Evolutionary conservation across 2,329 filamentous ascomycete species (phyloP), one percentile per base, ranked within the genome.

Genomic region (Trichophyton rubrum): DNA sequence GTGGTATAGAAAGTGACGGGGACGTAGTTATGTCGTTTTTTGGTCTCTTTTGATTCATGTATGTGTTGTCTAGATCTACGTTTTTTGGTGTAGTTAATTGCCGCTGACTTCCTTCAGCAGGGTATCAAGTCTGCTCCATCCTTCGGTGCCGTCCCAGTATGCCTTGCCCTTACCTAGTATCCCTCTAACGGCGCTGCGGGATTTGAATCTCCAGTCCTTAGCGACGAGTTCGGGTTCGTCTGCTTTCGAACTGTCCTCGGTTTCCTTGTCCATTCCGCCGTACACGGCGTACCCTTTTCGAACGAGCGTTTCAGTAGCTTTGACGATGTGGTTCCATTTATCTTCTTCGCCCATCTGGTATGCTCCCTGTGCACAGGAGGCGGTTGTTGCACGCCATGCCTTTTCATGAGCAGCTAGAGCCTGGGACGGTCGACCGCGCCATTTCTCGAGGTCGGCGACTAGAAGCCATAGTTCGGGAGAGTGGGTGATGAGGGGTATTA

Each of bases 361-460:
- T 24, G 72, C 72, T 27, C 70, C 80, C 68, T 65, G 77, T 66
- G 62, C 77, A 70, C 66, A 75, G 62, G 61, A 77, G 69, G 30
- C 83, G 78, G 66, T 82, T 74, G 58, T 79, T 0, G 87, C 84
- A 1, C 93, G 82, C 91, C 92, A 99, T 0, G 87, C 89, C 70
- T 92, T 91, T 74, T 97, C 93, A 33, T 91, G 84, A 1, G 89
- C 89, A 4, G 90, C 87, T 1, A 97, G 79, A 3, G 91, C 89
- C 1, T 85, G 85, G 0, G 77, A 74, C 1, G 86, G 88, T 59
- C 88, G 86, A 2, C 82, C 75, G 6, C 85, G 82, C 84, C 90
- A 96, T 13, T 86, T 78, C 3, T 89, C 84, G 15, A 95, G 77
- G 3, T 85, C 83, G 0, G 85, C 81, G 0, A 95, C 79, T 0